These are phyloP conservation scores for Globisporangium spinosum DNA, from an alignment of 352 stramenopile species.

Conservation along the genomic window DNA sequence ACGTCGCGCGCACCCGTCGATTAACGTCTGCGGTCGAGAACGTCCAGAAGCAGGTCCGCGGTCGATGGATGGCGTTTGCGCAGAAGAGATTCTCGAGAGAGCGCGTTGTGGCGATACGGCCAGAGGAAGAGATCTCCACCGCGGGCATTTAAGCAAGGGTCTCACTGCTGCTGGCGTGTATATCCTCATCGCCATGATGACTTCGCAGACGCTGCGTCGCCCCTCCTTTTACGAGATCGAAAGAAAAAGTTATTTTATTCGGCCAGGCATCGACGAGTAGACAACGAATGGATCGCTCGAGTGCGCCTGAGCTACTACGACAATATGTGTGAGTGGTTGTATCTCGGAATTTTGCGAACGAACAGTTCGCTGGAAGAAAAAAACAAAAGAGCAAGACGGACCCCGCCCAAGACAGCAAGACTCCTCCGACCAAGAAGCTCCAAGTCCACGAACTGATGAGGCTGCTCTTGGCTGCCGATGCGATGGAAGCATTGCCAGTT, in stretches of 20 bases:
- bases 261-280: conserved; percentile 9
- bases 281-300: conserved; percentile 8
- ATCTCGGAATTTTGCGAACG: conserved; percentile 5
- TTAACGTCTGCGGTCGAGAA: conserved; percentile 46
- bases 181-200: neutral
- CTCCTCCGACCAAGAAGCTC: neutral
- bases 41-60: conserved; percentile 45
- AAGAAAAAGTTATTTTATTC: conserved; percentile 23
- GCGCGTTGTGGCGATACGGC: conserved; percentile 35
- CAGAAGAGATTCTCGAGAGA: conserved; percentile 28
- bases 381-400: conserved; percentile 7
- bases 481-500: neutral
- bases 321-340: conserved; percentile 8
- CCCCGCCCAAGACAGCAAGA: neutral
- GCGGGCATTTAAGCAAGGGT: conserved; percentile 40
- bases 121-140: conserved; percentile 44
- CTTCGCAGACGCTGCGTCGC: neutral
- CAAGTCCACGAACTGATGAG: neutral
- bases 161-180: neutral
- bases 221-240: neutral
- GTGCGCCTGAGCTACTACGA: conserved; percentile 5
- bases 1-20: conserved; percentile 44
- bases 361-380: conserved; percentile 8
- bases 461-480: neutral
- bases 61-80: conserved; percentile 43